Evolutionary conservation across 176 grass and related monocot species (phyloP).

Genomic region (Raddia distichophylla): DNA sequence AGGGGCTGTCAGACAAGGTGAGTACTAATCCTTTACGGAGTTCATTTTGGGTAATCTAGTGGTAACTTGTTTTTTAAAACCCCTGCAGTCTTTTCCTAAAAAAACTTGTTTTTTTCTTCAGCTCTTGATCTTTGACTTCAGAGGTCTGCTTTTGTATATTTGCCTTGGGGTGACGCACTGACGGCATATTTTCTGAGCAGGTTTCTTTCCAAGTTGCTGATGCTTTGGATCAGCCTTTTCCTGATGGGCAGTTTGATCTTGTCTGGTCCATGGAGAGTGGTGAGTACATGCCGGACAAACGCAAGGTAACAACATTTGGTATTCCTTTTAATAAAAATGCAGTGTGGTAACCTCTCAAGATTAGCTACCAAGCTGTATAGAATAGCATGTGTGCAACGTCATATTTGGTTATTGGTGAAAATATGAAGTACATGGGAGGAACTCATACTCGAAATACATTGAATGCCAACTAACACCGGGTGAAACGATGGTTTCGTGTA

Average conservation of each 20-base stretch:
- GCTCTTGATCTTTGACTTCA: not conserved
- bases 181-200: conserved; percentile 34
- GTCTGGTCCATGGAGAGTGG: conserved; percentile 99
- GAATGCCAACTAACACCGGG: not conserved
- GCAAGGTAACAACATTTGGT: conserved; percentile 51
- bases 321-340: not conserved
- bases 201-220: conserved; percentile 92
- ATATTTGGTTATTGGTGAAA: no score
- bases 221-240: conserved; percentile 90
- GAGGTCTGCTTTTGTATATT: not conserved
- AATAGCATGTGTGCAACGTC: not conserved
- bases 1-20: conserved; percentile 81
- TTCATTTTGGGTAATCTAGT: not conserved
- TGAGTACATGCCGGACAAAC: conserved; percentile 93
- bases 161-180: not conserved
- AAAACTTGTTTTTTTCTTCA: not conserved
- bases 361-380: not conserved
- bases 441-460: no score
- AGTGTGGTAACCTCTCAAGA: not conserved
- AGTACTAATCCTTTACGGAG: not conserved
- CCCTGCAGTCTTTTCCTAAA: no score
- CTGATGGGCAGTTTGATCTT: conserved; percentile 82
- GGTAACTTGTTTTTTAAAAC: not conserved
- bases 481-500: not conserved
- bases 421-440: no score